Base-by-base conservation (phyloP, 495 filamentous ascomycete genomes). In the Zalerion maritima region DNA sequence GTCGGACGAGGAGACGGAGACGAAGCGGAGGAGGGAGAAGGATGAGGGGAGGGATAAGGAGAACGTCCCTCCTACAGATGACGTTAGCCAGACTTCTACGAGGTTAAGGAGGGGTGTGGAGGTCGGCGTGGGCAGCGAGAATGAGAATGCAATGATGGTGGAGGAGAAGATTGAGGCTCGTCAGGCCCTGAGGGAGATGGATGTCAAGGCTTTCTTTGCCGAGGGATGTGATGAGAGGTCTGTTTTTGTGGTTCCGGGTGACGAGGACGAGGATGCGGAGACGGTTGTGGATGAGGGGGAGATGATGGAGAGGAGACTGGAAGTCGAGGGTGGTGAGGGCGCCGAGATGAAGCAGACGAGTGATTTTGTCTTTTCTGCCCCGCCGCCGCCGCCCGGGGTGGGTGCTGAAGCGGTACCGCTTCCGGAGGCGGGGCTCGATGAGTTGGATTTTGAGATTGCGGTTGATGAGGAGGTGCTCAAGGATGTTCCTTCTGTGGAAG, bases 51-150 rank as follows among this genome's bases (percentile, higher is more conserved):
- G 74, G 14, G 82, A 80, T 23, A 94, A 94, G 60, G 89, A 97
- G 60, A 97, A 97, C 43, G 75, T 91, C 11, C 79, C 87, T 4
- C 81, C 81, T 1, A 43, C 57, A n/a, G 71, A 69, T 30, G 64
- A 71, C 28, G 41, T 69, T 31, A 62, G 57, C 21, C 67, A 69
- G 43, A 69, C 61, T 2, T 57, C 56, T 16, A 46, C 44, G 15
- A 11, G 40, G 38, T 5, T 14, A 19, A 20, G 21, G 43, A 12
- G 24, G 42, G 31, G 11, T 42, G 23, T n/a, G n/a, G n/a, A n/a
- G n/a, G 22, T 45, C 29, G 26, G 36, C 18, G 24, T 35, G 6
- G 21, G 37, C 22, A 35, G 32, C 6, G 40, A 28, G 7, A 51
- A 60, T 28, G 55, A 55, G 32, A 29, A 37, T 5, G 31, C 25